Evolutionary conservation across 768 basidiomycete genomes (phyloP), one percentile per base, ranked within the genome.

Genomic region (Leccinum subgranulosum): DNA sequence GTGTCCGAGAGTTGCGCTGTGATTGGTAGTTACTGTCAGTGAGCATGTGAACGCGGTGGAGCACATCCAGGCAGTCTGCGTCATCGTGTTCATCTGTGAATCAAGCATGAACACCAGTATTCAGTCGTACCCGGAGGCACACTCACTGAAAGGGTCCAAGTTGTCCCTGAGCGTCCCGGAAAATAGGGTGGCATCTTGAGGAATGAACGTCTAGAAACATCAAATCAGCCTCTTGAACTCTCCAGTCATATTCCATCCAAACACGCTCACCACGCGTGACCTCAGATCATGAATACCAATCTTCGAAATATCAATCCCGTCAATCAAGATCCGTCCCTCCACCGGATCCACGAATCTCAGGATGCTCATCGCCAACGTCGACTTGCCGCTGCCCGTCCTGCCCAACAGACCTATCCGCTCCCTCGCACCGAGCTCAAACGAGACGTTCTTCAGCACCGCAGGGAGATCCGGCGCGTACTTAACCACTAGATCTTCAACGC

Each of bases 391-490:
- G 4, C 88, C 87, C 12, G 92, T 94, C 36, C 93, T 79, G 6
- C 93, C 93, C 27, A 95, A 73, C 27, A 95, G 73, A 11, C 93
- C 90, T 39, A 93, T 78, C 39, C 90, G 81, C 69, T 93, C 92
- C 21, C 83, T 79, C 0, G 87, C 81, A 61, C 81, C 81, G 55
- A 95, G 73, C 1, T 78, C 72, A 72, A 95, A 94, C 1, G 89
- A 90, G 4, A 93, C 77, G 34, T 81, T 79, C 57, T 87, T 87
- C 33, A 95, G 75, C 1, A 94, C 92, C 0, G 88, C 76, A 0
- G 93, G 92, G 11, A 95, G 78, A 53, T 94, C 92, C 0, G 90
- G 87, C 0, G 90, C 84, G 70, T 95, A 95, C 71, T 86, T 90
- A 69, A 95, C 76, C 17, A 83, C 84, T 27, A 96, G 75, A 60